These are phyloP conservation scores for Pyricularia grisea DNA, from an alignment of 2,329 filamentous ascomycete species.

Conservation along the genomic window DNA sequence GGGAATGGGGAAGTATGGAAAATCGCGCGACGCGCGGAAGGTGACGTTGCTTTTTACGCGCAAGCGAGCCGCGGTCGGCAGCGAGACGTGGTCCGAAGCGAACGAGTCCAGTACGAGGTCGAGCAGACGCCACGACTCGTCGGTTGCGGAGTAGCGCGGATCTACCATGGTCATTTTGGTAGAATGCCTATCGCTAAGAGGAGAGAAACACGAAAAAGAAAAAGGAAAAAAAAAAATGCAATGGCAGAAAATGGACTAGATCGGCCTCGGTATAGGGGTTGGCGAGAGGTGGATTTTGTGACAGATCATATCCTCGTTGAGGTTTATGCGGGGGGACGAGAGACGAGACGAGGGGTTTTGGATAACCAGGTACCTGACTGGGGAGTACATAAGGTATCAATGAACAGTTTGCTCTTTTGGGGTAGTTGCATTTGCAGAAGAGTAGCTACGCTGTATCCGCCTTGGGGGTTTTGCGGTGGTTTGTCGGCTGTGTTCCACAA, in stretches of 20 bases:
- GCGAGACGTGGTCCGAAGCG: not conserved
- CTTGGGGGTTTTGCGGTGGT: too few species aligned
- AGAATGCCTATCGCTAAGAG: not conserved
- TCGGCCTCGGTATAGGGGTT: not conserved
- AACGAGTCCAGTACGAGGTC: not conserved
- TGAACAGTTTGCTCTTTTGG: not conserved
- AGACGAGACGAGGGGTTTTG: not conserved
- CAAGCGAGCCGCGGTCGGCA: not conserved
- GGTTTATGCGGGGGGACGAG: not conserved
- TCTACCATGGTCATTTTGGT: not conserved
- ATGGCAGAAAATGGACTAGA: not conserved
- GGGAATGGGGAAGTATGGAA: slow-evolving; percentile 25
- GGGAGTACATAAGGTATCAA: not conserved
- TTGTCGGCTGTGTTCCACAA: not conserved
- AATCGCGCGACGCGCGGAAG: slow-evolving; percentile 8
- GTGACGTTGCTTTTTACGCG: not conserved
- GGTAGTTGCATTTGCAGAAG: not conserved
- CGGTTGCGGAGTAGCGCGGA: not conserved
- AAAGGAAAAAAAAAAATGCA: too few species aligned
- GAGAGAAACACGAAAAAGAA: not conserved
- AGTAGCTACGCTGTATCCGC: not conserved
- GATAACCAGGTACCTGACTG: not conserved
- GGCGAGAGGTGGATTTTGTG: not conserved
- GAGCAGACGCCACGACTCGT: not conserved
- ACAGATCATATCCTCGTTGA: not conserved